phyloP scores from a whole-genome alignment of 2,329 filamentous ascomycete genomes.

The Ophiostoma populinum region DNA sequence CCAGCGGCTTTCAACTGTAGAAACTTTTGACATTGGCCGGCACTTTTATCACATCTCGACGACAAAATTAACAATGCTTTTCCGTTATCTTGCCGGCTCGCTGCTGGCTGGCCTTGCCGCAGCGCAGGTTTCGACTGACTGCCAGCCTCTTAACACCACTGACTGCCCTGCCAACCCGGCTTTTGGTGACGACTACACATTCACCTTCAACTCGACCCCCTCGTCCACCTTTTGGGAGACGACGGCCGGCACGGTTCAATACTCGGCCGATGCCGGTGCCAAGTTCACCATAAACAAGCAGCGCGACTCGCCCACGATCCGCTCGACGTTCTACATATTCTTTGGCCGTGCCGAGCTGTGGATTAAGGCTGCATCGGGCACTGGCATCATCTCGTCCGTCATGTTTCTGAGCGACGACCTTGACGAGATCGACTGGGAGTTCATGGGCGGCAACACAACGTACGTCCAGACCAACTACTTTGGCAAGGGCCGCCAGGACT shows the following conservation, averaged over 20 bases:
- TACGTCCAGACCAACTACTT: slow-evolving; percentile 61
- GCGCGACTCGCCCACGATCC: slow-evolving; percentile 62
- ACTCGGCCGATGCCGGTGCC: slow-evolving; percentile 40
- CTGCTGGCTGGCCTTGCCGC: slow-evolving; percentile 11
- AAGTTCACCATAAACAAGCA: slow-evolving; percentile 53
- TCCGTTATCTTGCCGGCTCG: not conserved
- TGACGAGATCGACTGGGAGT: slow-evolving; percentile 82
- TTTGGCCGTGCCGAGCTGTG: slow-evolving; percentile 64
- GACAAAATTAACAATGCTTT: not conserved
- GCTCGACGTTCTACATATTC: slow-evolving; percentile 71
- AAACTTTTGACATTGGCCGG: too few species aligned
- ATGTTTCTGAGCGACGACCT: slow-evolving; percentile 72
- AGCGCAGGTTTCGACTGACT: slow-evolving; percentile 62
- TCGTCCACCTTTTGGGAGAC: slow-evolving; percentile 48
- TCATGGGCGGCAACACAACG: slow-evolving; percentile 48
- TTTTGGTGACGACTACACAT: slow-evolving; percentile 44
- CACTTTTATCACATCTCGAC: too few species aligned
- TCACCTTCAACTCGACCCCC: slow-evolving; percentile 42
- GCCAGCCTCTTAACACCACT: slow-evolving; percentile 55
- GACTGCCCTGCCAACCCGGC: slow-evolving; percentile 55
- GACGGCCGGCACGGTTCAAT: slow-evolving; percentile 47
- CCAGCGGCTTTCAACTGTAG: too few species aligned
- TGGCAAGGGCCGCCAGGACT: slow-evolving; percentile 42
- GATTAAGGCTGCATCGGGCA: slow-evolving; percentile 58
- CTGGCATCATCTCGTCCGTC: slow-evolving; percentile 64